These are phyloP conservation scores for Albizia julibrissin DNA, from an alignment of 306 rosid species.

Conservation along the genomic window DNA sequence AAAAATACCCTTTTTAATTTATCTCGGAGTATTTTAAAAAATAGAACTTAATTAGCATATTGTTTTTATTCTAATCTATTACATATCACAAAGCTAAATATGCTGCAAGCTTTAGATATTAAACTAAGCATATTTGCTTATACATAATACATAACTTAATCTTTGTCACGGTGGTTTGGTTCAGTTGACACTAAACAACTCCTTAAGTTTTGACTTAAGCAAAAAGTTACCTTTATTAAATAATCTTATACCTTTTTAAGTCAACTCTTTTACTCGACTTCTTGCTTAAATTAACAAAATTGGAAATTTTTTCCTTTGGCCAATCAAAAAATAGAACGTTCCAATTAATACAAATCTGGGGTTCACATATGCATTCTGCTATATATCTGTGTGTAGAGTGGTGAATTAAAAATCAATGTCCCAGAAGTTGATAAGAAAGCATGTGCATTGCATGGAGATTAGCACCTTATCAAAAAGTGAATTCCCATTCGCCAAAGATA, in stretches of 20 bases:
- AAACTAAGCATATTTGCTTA: too few relatives aligned
- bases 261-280: not conserved
- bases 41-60: too few relatives aligned
- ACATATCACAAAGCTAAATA: too few relatives aligned
- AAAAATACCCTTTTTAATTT: not conserved
- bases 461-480: constrained; percentile 60
- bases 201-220: too few relatives aligned
- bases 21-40: not conserved
- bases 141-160: too few relatives aligned
- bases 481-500: constrained; percentile 70
- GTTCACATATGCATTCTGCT: not conserved
- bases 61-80: too few relatives aligned
- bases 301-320: not conserved
- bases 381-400: not conserved
- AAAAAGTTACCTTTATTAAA: too few relatives aligned
- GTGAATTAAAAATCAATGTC: constrained; percentile 16
- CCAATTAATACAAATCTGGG: not conserved
- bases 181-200: too few relatives aligned
- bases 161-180: too few relatives aligned
- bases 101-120: too few relatives aligned
- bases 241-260: not conserved
- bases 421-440: constrained; percentile 36
- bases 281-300: not conserved
- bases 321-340: not conserved
- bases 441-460: constrained; percentile 50